A percentile compares a stretch with the other conserved stretches of the same genome.
Conservation (phyloP, 257 asterid species). For the Solanum medicagineum region DNA sequence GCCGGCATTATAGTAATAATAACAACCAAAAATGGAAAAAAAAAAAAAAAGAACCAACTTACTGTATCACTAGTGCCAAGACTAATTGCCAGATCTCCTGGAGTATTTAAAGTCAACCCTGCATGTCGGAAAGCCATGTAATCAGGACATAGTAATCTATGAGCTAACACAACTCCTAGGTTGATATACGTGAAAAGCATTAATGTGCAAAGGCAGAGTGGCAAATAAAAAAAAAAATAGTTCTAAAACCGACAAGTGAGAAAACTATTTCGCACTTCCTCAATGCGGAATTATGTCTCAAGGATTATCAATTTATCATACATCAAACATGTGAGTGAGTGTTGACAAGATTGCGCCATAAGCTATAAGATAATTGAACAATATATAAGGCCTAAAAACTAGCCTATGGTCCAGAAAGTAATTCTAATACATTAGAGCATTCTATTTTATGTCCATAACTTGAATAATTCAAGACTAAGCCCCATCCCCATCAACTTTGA, state of each 20-base stretch:
- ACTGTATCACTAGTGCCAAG: slow-evolving; percentile 99
- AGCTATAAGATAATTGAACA: neutral
- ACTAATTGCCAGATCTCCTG: slow-evolving; percentile 90
- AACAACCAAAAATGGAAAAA: neutral
- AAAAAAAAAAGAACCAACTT: slow-evolving; percentile 6
- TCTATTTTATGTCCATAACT: neutral
- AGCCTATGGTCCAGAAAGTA: neutral
- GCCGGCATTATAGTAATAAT: neutral
- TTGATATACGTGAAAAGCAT: neutral
- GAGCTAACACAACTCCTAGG: neutral
- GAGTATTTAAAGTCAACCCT: slow-evolving; percentile 80
- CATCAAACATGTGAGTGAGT: neutral
- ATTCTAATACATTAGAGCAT: neutral
- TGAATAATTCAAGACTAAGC: neutral
- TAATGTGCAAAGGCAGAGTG: neutral
- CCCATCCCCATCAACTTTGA: neutral
- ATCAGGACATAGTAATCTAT: neutral
- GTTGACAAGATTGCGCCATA: neutral
- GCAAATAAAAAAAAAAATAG: neutral
- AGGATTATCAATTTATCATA: neutral
- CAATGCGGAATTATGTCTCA: neutral
- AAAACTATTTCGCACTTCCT: neutral
- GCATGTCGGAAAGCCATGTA: neutral
- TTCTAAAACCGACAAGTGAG: neutral
- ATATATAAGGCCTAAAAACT: neutral